Evolutionary conservation across 2,329 filamentous ascomycete species (phyloP), one percentile per base, ranked within the genome.

Genomic region (Cercospora nicotianae): DNA sequence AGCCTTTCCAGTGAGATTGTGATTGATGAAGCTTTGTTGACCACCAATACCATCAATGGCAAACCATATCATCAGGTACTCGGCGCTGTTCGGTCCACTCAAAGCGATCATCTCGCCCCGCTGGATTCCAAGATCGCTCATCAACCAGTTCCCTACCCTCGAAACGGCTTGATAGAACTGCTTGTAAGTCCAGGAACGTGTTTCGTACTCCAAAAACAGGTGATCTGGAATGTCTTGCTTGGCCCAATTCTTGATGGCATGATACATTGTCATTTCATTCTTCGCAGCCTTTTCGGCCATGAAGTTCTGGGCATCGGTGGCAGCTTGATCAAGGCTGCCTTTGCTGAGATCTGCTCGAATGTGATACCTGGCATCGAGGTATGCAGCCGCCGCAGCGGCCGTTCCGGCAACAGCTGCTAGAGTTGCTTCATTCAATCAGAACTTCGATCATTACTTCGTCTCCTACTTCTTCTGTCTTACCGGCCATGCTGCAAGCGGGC

Each of bases 141-240:
- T 89, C 60, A 96, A 81, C 90, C 91, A 96, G 64, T 86, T 84
- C 31, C 91, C 92, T 74, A 94, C 91, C 65, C 87, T 87, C 58
- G 95, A 82, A 2, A 86, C 85, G 12, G 81, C 85, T 57, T 91
- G 84, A 79, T 95, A 94, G 5, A 86, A 84, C 74, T 94, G 83
- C 23, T 86, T 87, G 78, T 91, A 96, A 1, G 91, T 92, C 84
- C 90, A 92, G 48, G 81, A 82, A 28, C 72, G 68, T 18, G 70
- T 70, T 60, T 75, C 70, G 61, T 67, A 77, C 61, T 77, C 74
- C 62, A 77, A 53, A 63, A 77, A 77, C 1, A 67, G 61, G 51
- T 74, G 68, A 3, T 67, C 65, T 5, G 72, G 71, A 26, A 68
- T 67, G 28, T 73, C 71, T 16, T 69, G 53, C 48, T 65, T 58